Evolutionary conservation across 768 basidiomycete species (phyloP).

Genomic region (Boletus reticuloceps): DNA sequence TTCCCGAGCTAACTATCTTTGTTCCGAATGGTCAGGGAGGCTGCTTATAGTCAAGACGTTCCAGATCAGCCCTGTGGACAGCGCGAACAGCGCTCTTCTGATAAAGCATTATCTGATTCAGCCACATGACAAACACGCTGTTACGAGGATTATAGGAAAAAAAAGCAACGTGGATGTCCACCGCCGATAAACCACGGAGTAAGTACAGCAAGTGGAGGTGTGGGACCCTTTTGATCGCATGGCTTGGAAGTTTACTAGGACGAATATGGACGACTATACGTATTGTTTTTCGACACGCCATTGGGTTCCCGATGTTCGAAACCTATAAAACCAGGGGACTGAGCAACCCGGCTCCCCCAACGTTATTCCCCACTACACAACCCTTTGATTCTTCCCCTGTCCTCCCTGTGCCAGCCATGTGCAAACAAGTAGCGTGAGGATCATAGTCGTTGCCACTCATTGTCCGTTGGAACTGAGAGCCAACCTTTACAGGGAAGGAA

Average conservation of each 20-base stretch:
- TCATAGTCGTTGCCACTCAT: not conserved
- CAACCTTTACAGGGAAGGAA: slow-evolving; percentile 58
- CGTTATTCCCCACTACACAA: slow-evolving; percentile 11
- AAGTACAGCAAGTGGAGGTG: slow-evolving; percentile 30
- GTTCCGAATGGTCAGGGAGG: slow-evolving; percentile 24
- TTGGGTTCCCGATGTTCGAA: slow-evolving; percentile 23
- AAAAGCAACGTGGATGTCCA: slow-evolving; percentile 18
- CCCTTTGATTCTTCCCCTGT: not conserved
- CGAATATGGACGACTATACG: slow-evolving; percentile 25
- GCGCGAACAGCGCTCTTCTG: slow-evolving; percentile 19
- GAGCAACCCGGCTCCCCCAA: slow-evolving; percentile 8
- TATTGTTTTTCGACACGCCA: slow-evolving; percentile 27
- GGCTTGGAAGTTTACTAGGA: slow-evolving; percentile 22
- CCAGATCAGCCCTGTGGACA: slow-evolving; percentile 17
- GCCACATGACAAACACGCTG: slow-evolving; percentile 32
- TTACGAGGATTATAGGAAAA: slow-evolving; percentile 7
- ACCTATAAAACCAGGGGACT: slow-evolving; percentile 28
- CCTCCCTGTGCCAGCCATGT: slow-evolving; percentile 44
- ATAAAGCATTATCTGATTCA: slow-evolving; percentile 23
- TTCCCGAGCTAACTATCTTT: slow-evolving; percentile 20
- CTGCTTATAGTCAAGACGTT: slow-evolving; percentile 22
- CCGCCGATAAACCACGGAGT: slow-evolving; percentile 11
- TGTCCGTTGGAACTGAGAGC: not conserved
- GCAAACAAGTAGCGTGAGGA: slow-evolving; percentile 73
- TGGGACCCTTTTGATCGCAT: slow-evolving; percentile 27